phyloP scores from a whole-genome alignment of 176 grass and related monocot genomes.

The Oryza rufipogon region DNA sequence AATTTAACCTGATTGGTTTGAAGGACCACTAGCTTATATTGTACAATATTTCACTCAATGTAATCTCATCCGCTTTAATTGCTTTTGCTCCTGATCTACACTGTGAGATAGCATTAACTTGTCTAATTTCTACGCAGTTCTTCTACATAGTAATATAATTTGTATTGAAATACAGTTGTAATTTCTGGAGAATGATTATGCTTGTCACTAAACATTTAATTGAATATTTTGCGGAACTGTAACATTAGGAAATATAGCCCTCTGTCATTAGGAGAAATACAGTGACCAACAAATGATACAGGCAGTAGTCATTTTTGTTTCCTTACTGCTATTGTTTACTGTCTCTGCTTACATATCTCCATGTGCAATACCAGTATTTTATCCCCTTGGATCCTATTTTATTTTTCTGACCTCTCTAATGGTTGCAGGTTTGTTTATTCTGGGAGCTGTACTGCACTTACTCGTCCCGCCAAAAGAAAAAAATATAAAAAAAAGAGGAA shows the following conservation, averaged over 20 bases:
- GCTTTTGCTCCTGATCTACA: neutral
- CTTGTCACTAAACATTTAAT: too few relatives aligned
- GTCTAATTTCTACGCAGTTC: neutral
- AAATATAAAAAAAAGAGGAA: neutral
- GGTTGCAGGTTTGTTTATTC: constrained; percentile 32
- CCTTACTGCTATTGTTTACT: neutral
- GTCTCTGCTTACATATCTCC: too few relatives aligned
- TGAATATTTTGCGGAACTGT: neutral
- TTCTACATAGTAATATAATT: neutral
- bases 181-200: too few relatives aligned
- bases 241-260: neutral
- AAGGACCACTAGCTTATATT: neutral
- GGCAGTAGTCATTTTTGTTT: neutral
- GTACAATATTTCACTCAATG: neutral
- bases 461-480: neutral
- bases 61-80: neutral
- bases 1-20: neutral
- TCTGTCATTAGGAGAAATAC: neutral
- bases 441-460: constrained; percentile 9
- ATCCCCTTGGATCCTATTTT: neutral
- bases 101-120: neutral
- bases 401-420: constrained; percentile 12
- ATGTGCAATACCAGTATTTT: neutral
- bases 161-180: neutral
- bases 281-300: neutral